Percentiles rank a stretch among this genome's conserved stretches.
Evolutionary conservation across 768 basidiomycete species (phyloP).

Genomic region (Amanita polypyramis): DNA sequence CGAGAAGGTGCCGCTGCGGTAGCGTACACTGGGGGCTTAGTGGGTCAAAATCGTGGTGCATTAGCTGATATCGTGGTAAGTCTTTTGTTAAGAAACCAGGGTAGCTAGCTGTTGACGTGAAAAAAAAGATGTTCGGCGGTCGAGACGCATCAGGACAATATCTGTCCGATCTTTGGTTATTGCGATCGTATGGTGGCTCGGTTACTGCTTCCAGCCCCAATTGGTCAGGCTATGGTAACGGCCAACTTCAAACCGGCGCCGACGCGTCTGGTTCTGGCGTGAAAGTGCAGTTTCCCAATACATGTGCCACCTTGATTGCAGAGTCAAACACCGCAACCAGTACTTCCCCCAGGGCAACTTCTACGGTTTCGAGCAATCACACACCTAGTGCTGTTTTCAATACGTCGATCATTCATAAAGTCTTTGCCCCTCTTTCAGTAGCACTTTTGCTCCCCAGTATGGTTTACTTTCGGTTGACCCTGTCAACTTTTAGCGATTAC

Average conservation of each 20-base stretch:
- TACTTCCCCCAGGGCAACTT: constrained; percentile 5
- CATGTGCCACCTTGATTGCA: constrained; percentile 40
- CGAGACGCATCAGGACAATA: constrained; percentile 55
- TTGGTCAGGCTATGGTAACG: constrained; percentile 61
- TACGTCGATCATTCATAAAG: constrained; percentile 34
- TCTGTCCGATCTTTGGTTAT: constrained; percentile 68
- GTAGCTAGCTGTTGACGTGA: background rate
- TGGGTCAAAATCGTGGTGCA: constrained; percentile 36
- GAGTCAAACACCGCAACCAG: constrained; percentile 13
- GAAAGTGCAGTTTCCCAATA: constrained; percentile 41
- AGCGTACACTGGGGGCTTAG: constrained; percentile 41
- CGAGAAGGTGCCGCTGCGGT: constrained; percentile 64
- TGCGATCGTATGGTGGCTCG: constrained; percentile 60
- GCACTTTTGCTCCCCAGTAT: constrained; percentile 25
- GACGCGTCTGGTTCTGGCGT: constrained; percentile 64
- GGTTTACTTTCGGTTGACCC: constrained; percentile 23
- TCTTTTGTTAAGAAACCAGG: constrained; percentile 5
- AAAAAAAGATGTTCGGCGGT: constrained; percentile 61
- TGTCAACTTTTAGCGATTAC: constrained; percentile 10
- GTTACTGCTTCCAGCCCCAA: constrained; percentile 40
- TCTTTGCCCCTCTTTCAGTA: constrained; percentile 33
- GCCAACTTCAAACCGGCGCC: constrained; percentile 49
- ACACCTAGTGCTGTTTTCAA: constrained; percentile 13
- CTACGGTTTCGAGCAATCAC: constrained; percentile 12
- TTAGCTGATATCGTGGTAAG: constrained; percentile 58